Conservation (phyloP, 2,329 filamentous ascomycete species). For the Thermothelomyces thermophilus region DNA sequence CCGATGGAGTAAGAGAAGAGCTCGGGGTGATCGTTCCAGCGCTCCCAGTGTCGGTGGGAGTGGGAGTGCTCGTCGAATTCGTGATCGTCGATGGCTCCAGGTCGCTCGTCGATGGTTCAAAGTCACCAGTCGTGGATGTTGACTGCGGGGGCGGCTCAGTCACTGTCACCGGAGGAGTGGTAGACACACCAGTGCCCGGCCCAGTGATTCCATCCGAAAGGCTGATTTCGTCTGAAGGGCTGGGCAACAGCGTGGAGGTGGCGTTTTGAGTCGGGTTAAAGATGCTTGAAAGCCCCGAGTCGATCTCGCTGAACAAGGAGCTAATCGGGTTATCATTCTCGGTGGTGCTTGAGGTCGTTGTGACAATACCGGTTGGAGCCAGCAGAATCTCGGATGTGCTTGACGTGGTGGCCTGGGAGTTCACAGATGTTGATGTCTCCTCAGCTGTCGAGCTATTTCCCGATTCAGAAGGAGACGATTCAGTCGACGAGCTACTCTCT, state of each 20-base stretch:
- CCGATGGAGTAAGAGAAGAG: not conserved
- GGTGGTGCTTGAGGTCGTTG: conserved; percentile 12
- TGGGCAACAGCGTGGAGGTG: no score
- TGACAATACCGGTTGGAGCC: conserved; percentile 31
- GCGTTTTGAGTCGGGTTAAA: conserved; percentile 7
- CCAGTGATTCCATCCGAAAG: conserved; percentile 5
- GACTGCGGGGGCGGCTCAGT: no score
- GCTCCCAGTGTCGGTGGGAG: not conserved
- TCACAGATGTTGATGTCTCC: not conserved
- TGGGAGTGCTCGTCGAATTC: not conserved
- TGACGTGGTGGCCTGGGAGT: conserved; percentile 6
- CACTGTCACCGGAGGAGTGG: conserved; percentile 11
- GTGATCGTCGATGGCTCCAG: no score
- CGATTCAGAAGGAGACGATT: not conserved
- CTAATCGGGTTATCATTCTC: conserved; percentile 7
- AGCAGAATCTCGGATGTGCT: conserved; percentile 27
- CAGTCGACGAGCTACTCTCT: not conserved
- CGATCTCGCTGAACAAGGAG: conserved; percentile 21
- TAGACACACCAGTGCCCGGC: conserved; percentile 10
- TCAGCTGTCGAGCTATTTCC: not conserved
- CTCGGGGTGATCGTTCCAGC: not conserved
- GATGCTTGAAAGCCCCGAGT: conserved; percentile 16
- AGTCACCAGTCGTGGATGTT: no score
- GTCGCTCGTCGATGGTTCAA: no score
- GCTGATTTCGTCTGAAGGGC: not conserved